A percentile compares a stretch with the other conserved stretches of the same genome.
These are phyloP conservation scores for Pinus taeda DNA, from an alignment of 75 land plant species.

Conservation along the genomic window DNA sequence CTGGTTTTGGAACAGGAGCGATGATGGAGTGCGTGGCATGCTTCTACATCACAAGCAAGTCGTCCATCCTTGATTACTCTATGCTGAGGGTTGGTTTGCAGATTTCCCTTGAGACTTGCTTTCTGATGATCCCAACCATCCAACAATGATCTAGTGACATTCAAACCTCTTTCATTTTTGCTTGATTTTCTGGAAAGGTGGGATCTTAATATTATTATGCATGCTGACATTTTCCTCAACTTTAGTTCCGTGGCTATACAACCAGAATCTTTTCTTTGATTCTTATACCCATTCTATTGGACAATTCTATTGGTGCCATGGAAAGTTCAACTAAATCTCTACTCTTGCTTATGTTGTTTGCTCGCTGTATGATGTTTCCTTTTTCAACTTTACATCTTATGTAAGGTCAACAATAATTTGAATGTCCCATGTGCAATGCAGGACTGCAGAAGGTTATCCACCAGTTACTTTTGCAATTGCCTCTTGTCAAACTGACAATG, in stretches of 20 bases:
- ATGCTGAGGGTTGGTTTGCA: slow-evolving; percentile 60
- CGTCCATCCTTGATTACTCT: slow-evolving; percentile 35
- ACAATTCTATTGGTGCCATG: neutral
- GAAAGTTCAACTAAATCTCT: neutral
- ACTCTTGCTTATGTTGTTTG: neutral
- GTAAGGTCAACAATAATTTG: neutral
- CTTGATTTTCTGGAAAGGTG: slow-evolving; percentile 8
- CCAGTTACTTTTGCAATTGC: slow-evolving; percentile 96
- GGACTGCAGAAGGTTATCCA: slow-evolving; percentile 86
- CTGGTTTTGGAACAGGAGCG: slow-evolving; percentile 46
- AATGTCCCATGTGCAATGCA: slow-evolving; percentile 26
- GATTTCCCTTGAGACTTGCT: slow-evolving; percentile 23
- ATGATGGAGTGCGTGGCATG: slow-evolving; percentile 92
- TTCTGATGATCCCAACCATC: slow-evolving; percentile 5
- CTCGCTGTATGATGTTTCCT: neutral
- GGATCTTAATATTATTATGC: slow-evolving; percentile 4
- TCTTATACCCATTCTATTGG: neutral
- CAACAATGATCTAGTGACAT: neutral
- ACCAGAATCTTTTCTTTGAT: neutral
- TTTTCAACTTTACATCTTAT: slow-evolving; percentile 3
- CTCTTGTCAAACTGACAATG: slow-evolving; percentile 84
- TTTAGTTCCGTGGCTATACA: neutral
- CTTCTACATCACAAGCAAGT: slow-evolving; percentile 98
- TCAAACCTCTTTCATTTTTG: neutral
- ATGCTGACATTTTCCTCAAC: neutral